phyloP scores from a whole-genome alignment of 164 flowering plant genomes.

The Echeveria elegans region DNA sequence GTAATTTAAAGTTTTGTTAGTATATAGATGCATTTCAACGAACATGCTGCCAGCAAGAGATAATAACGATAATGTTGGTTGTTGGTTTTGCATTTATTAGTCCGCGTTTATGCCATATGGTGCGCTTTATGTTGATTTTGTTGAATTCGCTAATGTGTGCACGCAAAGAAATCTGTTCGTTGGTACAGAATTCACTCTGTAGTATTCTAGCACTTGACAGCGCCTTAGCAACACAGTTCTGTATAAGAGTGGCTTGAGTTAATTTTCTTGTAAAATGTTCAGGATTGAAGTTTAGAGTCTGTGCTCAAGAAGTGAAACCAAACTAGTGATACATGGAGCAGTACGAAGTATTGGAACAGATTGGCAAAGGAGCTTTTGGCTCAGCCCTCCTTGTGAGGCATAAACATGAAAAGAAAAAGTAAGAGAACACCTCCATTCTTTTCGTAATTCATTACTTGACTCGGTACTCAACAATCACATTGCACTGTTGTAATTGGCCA shows the following conservation, averaged over 20 bases:
- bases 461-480: neutral
- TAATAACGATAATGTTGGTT: no score
- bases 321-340: conserved; percentile 61
- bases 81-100: neutral
- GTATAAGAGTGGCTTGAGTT: no score
- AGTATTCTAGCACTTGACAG: no score
- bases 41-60: neutral
- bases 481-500: neutral
- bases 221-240: no score
- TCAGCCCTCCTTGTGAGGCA: conserved; percentile 95
- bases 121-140: neutral
- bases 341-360: conserved; percentile 86
- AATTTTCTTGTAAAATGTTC: neutral
- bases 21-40: neutral
- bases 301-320: conserved; percentile 8
- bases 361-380: conserved; percentile 98
- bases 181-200: no score
- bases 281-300: neutral
- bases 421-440: conserved; percentile 18
- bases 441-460: neutral
- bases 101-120: neutral
- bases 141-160: neutral
- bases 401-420: conserved; percentile 88
- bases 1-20: neutral
- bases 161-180: no score